phyloP scores from a whole-genome alignment of 2,329 filamentous ascomycete genomes.

The Aspergillus versicolor region DNA sequence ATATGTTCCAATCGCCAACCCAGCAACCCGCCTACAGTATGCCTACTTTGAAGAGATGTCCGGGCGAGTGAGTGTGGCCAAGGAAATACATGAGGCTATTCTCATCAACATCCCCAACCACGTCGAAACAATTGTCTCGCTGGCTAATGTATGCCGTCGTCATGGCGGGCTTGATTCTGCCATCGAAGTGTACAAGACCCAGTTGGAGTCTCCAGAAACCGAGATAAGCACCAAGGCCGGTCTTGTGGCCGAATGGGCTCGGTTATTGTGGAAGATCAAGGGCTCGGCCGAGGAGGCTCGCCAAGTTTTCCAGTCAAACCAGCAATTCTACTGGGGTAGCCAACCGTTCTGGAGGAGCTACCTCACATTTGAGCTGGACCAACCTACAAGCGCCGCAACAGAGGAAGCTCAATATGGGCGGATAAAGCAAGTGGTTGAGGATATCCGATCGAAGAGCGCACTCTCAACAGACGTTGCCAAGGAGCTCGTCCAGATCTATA shows the following conservation, averaged over 20 bases:
- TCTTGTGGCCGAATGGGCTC: slow-evolving; percentile 84
- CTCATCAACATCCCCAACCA: slow-evolving; percentile 74
- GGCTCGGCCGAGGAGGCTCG: slow-evolving; percentile 78
- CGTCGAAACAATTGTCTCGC: slow-evolving; percentile 81
- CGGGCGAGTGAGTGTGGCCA: slow-evolving; percentile 72
- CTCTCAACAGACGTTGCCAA: slow-evolving; percentile 68
- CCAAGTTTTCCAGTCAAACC: slow-evolving; percentile 76
- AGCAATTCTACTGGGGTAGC: slow-evolving; percentile 81
- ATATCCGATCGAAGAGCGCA: slow-evolving; percentile 70
- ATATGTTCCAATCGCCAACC: slow-evolving; percentile 82
- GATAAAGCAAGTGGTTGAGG: slow-evolving; percentile 77
- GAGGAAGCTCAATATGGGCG: slow-evolving; percentile 67
- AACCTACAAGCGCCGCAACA: slow-evolving; percentile 66
- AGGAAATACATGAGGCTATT: slow-evolving; percentile 81
- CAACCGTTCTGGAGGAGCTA: slow-evolving; percentile 87
- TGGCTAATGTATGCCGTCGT: slow-evolving; percentile 82
- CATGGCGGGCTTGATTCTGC: slow-evolving; percentile 81
- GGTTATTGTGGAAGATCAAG: slow-evolving; percentile 82
- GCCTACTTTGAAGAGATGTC: slow-evolving; percentile 91
- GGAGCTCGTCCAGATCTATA: slow-evolving; percentile 74
- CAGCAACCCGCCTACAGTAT: slow-evolving; percentile 82
- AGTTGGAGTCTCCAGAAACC: slow-evolving; percentile 71
- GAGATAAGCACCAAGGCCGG: slow-evolving; percentile 81
- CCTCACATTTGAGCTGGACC: slow-evolving; percentile 83
- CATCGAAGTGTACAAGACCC: slow-evolving; percentile 76